Evolutionary conservation across 164 flowering plant genomes (phyloP).

Genomic region (Magnolia kwangsiensis): DNA sequence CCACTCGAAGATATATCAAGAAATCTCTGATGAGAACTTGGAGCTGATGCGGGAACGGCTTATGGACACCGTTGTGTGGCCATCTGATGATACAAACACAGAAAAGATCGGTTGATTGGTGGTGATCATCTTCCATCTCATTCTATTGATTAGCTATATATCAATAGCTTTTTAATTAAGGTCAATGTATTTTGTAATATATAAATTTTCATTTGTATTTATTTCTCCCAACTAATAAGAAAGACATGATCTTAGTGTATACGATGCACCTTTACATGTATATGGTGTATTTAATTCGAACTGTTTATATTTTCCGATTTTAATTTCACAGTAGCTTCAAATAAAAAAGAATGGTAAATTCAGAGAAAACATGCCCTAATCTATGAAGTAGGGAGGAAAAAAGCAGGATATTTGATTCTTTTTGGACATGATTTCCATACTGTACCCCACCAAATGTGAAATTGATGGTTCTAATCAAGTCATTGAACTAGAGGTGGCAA

Average conservation of each 20-base stretch:
- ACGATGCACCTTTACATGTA: not conserved
- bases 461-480: too few species aligned
- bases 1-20: constrained; percentile 36
- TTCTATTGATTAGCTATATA: not conserved
- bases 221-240: constrained; percentile 26
- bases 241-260: not conserved
- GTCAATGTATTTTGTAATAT: not conserved
- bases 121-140: not conserved
- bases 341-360: too few species aligned
- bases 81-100: constrained; percentile 39
- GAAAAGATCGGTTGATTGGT: constrained; percentile 56
- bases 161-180: not conserved
- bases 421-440: too few species aligned
- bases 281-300: not conserved
- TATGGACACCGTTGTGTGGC: constrained; percentile 49
- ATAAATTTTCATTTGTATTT: constrained; percentile 16
- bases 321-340: too few species aligned
- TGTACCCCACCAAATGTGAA: too few species aligned
- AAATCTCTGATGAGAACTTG: constrained; percentile 84
- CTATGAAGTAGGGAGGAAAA: too few species aligned
- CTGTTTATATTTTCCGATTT: too few species aligned
- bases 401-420: too few species aligned
- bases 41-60: constrained; percentile 94
- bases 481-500: too few species aligned
- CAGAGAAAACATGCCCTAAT: too few species aligned